Evolutionary conservation across 768 basidiomycete species (phyloP), one percentile per base, ranked within the genome.

Genomic region (Kwoniella heveanensis): DNA sequence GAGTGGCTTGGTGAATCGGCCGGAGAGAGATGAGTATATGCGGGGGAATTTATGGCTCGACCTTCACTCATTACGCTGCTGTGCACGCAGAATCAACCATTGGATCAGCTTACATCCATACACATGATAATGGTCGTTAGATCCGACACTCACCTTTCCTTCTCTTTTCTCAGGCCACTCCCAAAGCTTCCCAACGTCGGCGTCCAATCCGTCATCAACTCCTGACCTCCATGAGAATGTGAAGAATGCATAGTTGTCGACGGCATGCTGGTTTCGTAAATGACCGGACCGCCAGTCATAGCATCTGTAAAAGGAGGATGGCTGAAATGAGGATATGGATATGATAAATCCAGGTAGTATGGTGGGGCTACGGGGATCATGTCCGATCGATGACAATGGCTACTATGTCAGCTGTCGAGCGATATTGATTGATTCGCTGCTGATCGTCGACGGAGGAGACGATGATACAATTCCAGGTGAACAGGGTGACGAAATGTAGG

Each of bases 161-260:
- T 62, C 27, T 66, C 60, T 44, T 32, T 56, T 44, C 60, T 51
- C 29, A 51, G 9, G 17, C 55, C 30, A 17, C 44, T 47, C 17
- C 65, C 60, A 29, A 66, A 61, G 36, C 24, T 61, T 26, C 65
- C 51, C 50, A 61, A 27, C 5, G 60, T 29, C 21, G 69, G 59
- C 12, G 62, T 62, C 69, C 69, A 71, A 49, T 71, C 69, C 19
- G 69, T 67, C 60, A 71, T 54, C 44, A 71, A 50, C 37, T 71
- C 66, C 46, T 71, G 69, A 29, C 65, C 55, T 49, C 39, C 39
- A 47, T 66, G 65, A 21, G 54, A 37, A 39, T 66, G 57, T n/a
- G 54, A n/a, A 19, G 56, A 52, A 26, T 54, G 62, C 57, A 62
- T 65, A 21, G 49, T 50, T 10, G 54, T 19, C 21, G 47, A 25